Evolutionary conservation across 768 basidiomycete species (phyloP).

Genomic region (Leccinum fibrillosum): DNA sequence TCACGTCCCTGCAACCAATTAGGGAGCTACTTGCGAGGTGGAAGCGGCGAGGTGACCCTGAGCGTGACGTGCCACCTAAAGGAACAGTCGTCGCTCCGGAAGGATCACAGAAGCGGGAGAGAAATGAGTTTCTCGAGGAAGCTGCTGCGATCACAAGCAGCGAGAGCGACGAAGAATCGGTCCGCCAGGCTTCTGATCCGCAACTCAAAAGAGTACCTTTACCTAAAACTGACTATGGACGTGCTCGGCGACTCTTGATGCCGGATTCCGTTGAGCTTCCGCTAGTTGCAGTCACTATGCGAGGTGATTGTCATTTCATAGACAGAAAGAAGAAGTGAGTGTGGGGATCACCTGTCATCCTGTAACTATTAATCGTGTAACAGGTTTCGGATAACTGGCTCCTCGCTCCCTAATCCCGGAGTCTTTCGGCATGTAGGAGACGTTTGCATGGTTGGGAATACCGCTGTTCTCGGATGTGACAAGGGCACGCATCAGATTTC

Average conservation of each 20-base stretch:
- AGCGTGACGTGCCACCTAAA: background rate
- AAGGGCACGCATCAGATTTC: conserved; percentile 42
- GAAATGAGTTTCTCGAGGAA: conserved; percentile 6
- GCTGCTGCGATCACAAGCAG: conserved; percentile 12
- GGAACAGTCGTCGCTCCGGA: background rate
- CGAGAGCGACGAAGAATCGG: conserved; percentile 14
- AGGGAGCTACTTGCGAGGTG: conserved; percentile 9
- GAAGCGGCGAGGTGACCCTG: conserved; percentile 7
- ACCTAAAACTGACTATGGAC: conserved; percentile 32
- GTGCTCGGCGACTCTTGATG: conserved; percentile 31
- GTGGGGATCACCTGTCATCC: background rate
- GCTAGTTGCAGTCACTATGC: conserved; percentile 44
- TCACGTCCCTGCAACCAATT: conserved; percentile 12
- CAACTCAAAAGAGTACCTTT: conserved; percentile 28
- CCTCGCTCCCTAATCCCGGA: conserved; percentile 38
- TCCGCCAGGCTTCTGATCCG: conserved; percentile 15
- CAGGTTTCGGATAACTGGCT: conserved; percentile 35
- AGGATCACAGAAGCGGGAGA: conserved; percentile 6
- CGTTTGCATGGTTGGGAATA: conserved; percentile 41
- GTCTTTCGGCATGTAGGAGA: conserved; percentile 43
- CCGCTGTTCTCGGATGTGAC: conserved; percentile 42
- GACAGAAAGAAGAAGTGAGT: conserved; percentile 31
- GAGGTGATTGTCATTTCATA: conserved; percentile 44
- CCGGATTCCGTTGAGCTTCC: conserved; percentile 31
- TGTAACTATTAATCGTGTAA: conserved; percentile 14